Conservation (phyloP, 352 stramenopile species). For the Phytophthora lateralis region DNA sequence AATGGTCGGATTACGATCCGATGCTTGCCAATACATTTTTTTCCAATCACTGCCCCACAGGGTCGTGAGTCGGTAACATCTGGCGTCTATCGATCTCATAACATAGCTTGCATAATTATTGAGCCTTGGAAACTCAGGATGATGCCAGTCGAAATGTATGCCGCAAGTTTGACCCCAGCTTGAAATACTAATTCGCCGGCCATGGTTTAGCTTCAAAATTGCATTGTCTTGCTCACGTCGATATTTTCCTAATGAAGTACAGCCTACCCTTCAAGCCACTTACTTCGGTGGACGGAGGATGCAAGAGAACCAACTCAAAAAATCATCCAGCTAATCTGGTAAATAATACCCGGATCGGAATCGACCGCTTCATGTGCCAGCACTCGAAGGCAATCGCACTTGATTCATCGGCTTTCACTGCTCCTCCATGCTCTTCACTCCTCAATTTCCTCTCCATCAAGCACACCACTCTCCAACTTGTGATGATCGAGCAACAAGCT, state of each 20-base stretch:
- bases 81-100: no score
- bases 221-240: no score
- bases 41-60: no score
- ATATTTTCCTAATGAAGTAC: no score
- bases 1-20: no score
- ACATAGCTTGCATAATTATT: no score
- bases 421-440: not conserved
- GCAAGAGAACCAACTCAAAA: not conserved
- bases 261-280: no score
- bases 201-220: no score
- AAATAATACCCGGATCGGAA: not conserved
- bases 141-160: not conserved
- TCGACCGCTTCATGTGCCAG: not conserved
- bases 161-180: not conserved
- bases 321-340: not conserved
- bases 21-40: no score
- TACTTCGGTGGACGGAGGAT: not conserved
- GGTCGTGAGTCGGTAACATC: no score
- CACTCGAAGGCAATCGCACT: not conserved
- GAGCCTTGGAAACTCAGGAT: not conserved
- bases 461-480: not conserved
- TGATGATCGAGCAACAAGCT: slow-evolving; percentile 1
- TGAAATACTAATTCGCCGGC: not conserved
- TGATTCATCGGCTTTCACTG: not conserved
- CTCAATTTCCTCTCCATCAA: not conserved